Percentiles rank a stretch among this genome's conserved stretches.
Evolutionary conservation across 1,284 basidiomycete species (phyloP).

Genomic region (Abortiporus biennis): DNA sequence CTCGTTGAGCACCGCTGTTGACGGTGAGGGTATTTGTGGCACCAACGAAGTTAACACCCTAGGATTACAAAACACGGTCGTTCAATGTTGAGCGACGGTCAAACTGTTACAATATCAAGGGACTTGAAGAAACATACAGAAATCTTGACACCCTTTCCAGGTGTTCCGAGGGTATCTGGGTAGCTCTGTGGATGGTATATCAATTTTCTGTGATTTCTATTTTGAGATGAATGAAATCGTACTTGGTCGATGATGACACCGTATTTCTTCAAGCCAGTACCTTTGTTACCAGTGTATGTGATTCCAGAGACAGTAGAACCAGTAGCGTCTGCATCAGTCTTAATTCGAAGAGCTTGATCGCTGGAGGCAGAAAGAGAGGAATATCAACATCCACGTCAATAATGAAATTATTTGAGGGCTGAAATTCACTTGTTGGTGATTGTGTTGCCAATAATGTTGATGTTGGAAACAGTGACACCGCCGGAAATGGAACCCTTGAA

Average conservation of each 20-base stretch:
- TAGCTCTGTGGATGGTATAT: constrained; percentile 23
- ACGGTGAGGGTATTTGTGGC: constrained; percentile 21
- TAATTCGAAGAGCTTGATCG: constrained; percentile 37
- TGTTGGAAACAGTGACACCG: constrained; percentile 35
- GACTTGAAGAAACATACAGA: constrained; percentile 16
- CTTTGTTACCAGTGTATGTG: constrained; percentile 29
- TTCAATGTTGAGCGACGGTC: too few relatives aligned
- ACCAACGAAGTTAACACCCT: constrained; percentile 26
- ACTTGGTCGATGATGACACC: constrained; percentile 34
- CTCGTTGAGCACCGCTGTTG: constrained; percentile 19
- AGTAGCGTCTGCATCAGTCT: constrained; percentile 29
- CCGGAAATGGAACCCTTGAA: constrained; percentile 43
- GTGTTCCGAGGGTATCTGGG: constrained; percentile 29
- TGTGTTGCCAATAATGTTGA: constrained; percentile 43
- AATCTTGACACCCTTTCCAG: constrained; percentile 27
- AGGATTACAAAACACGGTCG: background rate
- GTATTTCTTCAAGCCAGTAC: constrained; percentile 23
- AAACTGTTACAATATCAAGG: background rate
- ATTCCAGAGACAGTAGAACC: constrained; percentile 28
- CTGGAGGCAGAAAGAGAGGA: constrained; percentile 10
- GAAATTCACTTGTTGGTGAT: constrained; percentile 23
- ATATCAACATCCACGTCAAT: background rate
- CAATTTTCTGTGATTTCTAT: background rate
- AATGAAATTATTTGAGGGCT: too few relatives aligned
- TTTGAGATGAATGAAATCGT: constrained; percentile 1